phyloP scores from a whole-genome alignment of 2,329 filamentous ascomycete species.

The Aspergillus quadrilineatus region DNA sequence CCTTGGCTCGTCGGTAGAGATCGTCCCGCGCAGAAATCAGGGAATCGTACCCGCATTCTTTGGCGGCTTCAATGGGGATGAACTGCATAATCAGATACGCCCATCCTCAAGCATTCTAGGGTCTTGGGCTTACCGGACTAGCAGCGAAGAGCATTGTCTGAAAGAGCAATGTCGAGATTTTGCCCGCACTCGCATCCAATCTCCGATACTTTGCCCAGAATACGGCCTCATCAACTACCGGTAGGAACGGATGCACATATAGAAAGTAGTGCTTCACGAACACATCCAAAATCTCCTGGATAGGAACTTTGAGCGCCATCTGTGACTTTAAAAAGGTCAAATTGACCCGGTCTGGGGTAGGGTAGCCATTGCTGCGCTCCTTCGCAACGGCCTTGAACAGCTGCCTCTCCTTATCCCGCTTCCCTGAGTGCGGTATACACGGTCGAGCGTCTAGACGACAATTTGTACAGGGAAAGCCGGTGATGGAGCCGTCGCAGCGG shows the following conservation, averaged over 20 bases:
- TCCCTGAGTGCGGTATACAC: conserved; percentile 13
- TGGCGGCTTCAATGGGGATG: conserved; percentile 13
- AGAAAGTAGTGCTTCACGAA: conserved; percentile 18
- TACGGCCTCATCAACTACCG: conserved; percentile 14
- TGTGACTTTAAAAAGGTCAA: conserved; percentile 11
- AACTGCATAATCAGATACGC: not conserved
- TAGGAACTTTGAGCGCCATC: conserved; percentile 8
- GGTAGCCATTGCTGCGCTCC: conserved; percentile 1
- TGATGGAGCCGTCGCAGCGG: conserved; percentile 18
- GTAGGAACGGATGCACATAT: conserved; percentile 18
- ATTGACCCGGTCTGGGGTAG: not conserved
- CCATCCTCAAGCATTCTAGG: not conserved
- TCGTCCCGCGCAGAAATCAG: conserved; percentile 14
- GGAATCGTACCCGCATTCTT: conserved; percentile 16
- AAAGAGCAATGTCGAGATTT: conserved; percentile 15
- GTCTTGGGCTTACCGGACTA: conserved; percentile 2
- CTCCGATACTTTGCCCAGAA: conserved; percentile 17
- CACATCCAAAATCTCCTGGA: conserved; percentile 10
- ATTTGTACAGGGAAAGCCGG: conserved; percentile 18
- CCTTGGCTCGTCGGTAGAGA: conserved; percentile 17
- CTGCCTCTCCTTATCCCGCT: conserved; percentile 13
- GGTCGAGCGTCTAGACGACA: conserved; percentile 16
- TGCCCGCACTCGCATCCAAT: conserved; percentile 6
- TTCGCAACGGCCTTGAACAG: conserved; percentile 2
- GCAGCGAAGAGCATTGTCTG: conserved; percentile 19